Base-by-base conservation (phyloP, 495 filamentous ascomycete genomes). In the Tricharina praecox region DNA sequence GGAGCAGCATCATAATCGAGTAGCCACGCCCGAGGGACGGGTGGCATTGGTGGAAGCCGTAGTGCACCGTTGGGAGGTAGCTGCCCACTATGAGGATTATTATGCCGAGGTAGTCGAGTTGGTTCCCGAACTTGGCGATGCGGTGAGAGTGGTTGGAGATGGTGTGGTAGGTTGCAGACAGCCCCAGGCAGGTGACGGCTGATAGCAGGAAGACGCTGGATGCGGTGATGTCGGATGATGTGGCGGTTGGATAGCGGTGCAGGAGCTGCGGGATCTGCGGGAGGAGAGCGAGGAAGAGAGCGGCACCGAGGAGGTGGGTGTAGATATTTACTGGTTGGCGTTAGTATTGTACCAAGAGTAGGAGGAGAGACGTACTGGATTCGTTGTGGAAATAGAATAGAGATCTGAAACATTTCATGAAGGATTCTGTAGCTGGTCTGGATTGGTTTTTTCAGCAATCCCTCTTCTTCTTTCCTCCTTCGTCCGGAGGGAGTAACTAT, bases 71-170 rank as follows among this genome's bases (percentile, higher is more conserved):
- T 2, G 88, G 85, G 16, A 93, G 74, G 57, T 82, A 92, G 60
- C 80, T 86, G 26, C 88, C 86, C 52, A 83, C 78, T 50, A 93
- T 94, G 52, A 94, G 65, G 42, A 79, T 72, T 24, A 95, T 80
- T 59, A 95, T 96, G 8, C 88, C 88, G 13, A 87, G 71, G 60
- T 94, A 93, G 60, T 96, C 88, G 25, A 96, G 70, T 43, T 79
- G 69, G 56, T 85, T 84, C 1, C 78, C 75, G 54, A 81, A 59
- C 20, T 60, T 64, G 3, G 60, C 69, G 25, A 82, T 72, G 1
- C 49, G 53, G 11, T 69, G 70, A 0, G 73, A 78, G 58, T 85
- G 80, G 43, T 81, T 81, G 5, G 66, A 75, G 40, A 81, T 77
- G 8, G 76, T 72, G 61, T 85, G 80, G 56, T 75, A 95, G 13